These are phyloP conservation scores for Russula vinacea DNA, from an alignment of 768 basidiomycete species.

Conservation along the genomic window DNA sequence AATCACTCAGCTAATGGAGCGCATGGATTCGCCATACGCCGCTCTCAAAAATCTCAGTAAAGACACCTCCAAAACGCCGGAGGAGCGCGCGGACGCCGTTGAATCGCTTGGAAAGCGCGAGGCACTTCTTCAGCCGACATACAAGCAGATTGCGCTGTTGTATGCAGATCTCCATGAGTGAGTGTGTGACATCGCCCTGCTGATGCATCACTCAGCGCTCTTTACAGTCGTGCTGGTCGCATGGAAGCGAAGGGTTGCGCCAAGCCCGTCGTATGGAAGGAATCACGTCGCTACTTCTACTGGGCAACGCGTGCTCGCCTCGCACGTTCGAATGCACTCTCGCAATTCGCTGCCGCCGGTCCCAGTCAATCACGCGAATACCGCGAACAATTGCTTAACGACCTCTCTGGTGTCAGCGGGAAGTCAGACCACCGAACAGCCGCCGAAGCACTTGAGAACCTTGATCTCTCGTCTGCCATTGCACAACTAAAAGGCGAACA, in stretches of 20 bases:
- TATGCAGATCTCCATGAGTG: conserved; percentile 98
- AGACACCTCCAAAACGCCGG: conserved; percentile 64
- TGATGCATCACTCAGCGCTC: conserved; percentile 6
- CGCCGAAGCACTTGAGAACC: conserved; percentile 64
- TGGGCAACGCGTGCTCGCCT: conserved; percentile 87
- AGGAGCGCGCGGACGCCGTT: conserved; percentile 69
- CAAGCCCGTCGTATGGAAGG: conserved; percentile 80
- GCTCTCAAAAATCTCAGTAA: conserved; percentile 76
- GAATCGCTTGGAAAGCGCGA: conserved; percentile 74
- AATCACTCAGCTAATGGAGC: conserved; percentile 85
- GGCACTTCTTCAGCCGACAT: conserved; percentile 77
- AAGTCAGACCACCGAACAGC: conserved; percentile 53
- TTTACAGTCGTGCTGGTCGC: conserved; percentile 76
- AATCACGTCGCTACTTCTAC: conserved; percentile 87
- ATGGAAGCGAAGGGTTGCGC: conserved; percentile 99
- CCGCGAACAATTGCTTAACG: conserved; percentile 59
- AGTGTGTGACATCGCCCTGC: conserved; percentile 33
- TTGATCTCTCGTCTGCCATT: conserved; percentile 62
- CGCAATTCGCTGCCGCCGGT: conserved; percentile 62
- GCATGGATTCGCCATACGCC: conserved; percentile 82
- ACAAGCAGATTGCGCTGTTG: conserved; percentile 88
- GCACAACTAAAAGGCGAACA: conserved; percentile 67
- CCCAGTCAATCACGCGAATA: conserved; percentile 69
- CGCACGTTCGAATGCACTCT: conserved; percentile 62
- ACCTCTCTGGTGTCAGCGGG: conserved; percentile 54